These are phyloP conservation scores for Leccinum ochraceum DNA, from an alignment of 768 basidiomycete genomes.

Conservation along the genomic window DNA sequence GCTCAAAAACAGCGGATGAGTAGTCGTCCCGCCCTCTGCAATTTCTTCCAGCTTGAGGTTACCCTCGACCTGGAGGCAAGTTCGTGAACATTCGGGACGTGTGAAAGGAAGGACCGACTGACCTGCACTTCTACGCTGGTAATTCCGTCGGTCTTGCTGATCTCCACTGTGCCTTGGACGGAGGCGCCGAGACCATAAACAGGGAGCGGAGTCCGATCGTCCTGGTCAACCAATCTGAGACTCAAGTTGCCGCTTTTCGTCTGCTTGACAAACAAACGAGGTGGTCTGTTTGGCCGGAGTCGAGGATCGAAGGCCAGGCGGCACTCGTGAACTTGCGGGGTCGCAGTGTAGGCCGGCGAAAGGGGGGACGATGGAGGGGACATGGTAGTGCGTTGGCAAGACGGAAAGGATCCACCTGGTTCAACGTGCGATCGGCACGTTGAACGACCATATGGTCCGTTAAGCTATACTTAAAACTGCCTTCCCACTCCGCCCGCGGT, in stretches of 20 bases:
- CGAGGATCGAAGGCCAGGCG: constrained; percentile 49
- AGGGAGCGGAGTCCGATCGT: constrained; percentile 51
- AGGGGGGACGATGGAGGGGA: constrained; percentile 42
- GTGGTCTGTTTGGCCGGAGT: constrained; percentile 37
- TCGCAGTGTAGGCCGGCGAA: constrained; percentile 53
- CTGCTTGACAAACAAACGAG: constrained; percentile 58
- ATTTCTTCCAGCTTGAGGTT: constrained; percentile 58
- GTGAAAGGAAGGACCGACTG: constrained; percentile 11
- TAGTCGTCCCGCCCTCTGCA: constrained; percentile 63
- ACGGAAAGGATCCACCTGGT: not conserved
- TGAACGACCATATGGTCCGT: constrained; percentile 30
- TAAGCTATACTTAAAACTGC: constrained; percentile 34
- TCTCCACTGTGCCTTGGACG: constrained; percentile 57
- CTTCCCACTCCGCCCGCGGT: constrained; percentile 35
- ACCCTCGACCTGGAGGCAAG: constrained; percentile 55
- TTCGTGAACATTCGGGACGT: constrained; percentile 1
- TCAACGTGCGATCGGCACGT: constrained; percentile 25
- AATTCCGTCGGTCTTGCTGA: constrained; percentile 55
- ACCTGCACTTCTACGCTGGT: constrained; percentile 68
- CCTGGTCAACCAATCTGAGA: constrained; percentile 55
- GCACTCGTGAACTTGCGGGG: constrained; percentile 55
- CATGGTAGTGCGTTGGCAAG: constrained; percentile 42
- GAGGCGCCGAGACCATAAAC: constrained; percentile 52
- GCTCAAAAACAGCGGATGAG: constrained; percentile 52
- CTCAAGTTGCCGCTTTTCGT: constrained; percentile 53